Conservation (phyloP, 2,329 filamentous ascomycete genomes). For the Fusarium pininemorale region DNA sequence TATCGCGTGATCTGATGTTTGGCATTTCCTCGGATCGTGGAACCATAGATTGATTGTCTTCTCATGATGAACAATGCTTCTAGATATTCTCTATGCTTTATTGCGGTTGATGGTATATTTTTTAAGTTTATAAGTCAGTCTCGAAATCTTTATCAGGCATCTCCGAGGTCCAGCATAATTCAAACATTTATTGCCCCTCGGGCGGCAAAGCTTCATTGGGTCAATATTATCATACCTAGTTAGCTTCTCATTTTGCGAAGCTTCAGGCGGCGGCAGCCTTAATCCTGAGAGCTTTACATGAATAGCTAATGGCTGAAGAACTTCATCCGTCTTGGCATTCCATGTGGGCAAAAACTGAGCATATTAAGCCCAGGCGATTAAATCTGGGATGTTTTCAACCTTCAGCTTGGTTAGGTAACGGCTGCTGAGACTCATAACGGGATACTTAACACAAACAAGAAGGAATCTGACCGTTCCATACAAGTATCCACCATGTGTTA, state of each 20-base stretch:
- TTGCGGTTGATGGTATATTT: too few species aligned
- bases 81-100: too few species aligned
- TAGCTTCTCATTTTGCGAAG: not conserved
- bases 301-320: not conserved
- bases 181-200: too few species aligned
- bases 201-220: too few species aligned
- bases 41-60: not conserved
- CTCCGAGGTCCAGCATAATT: not conserved
- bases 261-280: not conserved
- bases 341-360: not conserved
- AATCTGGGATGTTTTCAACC: not conserved
- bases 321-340: not conserved
- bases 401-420: not conserved
- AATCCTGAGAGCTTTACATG: not conserved
- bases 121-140: not conserved
- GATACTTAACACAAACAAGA: not conserved
- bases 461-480: not conserved
- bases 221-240: too few species aligned
- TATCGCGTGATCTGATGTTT: not conserved
- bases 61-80: not conserved
- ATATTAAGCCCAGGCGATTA: not conserved
- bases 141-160: not conserved
- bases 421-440: not conserved
- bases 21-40: conserved; percentile 22
- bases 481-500: not conserved